Conservation (phyloP, 2,329 filamentous ascomycete genomes). For the Diaporthe citriasiana region DNA sequence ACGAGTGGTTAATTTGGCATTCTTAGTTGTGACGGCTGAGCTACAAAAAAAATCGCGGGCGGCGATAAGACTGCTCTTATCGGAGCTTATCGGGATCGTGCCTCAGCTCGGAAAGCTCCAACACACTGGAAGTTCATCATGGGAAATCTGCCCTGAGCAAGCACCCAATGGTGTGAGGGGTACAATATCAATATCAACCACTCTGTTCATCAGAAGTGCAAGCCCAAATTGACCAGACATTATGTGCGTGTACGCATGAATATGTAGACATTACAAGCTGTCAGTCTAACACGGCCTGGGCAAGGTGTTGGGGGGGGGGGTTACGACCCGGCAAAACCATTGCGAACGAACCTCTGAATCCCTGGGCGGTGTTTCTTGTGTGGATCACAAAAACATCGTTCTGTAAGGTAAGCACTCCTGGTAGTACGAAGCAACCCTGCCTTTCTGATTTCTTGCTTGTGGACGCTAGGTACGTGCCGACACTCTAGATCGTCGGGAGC, state of each 20-base stretch:
- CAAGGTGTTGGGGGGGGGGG: not conserved
- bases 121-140: not conserved
- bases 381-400: not conserved
- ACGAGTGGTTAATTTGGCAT: not conserved
- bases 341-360: not conserved
- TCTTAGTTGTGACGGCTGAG: not conserved
- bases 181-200: too few species aligned
- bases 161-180: too few species aligned
- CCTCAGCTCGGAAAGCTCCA: not conserved
- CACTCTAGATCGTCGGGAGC: not conserved
- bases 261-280: not conserved
- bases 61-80: slow-evolving; percentile 18
- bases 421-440: not conserved
- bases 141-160: too few species aligned
- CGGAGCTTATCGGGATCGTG: slow-evolving; percentile 15
- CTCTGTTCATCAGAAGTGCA: not conserved
- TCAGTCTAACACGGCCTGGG: too few species aligned
- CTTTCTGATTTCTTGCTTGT: not conserved
- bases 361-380: not conserved
- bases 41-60: not conserved
- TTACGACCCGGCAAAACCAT: not conserved
- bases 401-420: not conserved
- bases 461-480: slow-evolving; percentile 13
- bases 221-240: not conserved
- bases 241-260: not conserved